Percentiles rank a stretch among this genome's conserved stretches.
Conservation (phyloP, 2,329 filamentous ascomycete genomes). For the Cytospora mali region DNA sequence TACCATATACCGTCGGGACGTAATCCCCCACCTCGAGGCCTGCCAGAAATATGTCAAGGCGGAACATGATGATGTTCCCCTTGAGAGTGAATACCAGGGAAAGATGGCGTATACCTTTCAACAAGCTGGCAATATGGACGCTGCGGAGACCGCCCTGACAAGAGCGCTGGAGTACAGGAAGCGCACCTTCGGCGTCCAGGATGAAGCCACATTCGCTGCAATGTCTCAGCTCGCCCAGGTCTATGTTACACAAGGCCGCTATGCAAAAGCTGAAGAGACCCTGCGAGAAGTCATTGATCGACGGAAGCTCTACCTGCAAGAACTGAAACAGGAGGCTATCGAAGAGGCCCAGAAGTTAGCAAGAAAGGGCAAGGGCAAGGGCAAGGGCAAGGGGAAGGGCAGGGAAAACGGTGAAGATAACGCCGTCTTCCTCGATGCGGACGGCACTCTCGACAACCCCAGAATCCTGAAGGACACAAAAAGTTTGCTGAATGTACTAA, state of each 20-base stretch:
- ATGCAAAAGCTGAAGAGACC: background rate
- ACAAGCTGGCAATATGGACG: background rate
- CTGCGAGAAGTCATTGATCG: slow-evolving; percentile 11
- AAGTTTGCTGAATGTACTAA: background rate
- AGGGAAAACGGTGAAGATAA: background rate
- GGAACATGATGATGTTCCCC: background rate
- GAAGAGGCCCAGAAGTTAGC: background rate
- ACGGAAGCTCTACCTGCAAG: background rate
- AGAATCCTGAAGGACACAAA: background rate
- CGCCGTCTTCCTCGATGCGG: background rate
- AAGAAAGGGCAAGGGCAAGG: too few species aligned
- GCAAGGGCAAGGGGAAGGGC: too few species aligned
- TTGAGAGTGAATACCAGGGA: slow-evolving; percentile 10
- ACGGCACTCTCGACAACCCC: background rate
- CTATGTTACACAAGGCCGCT: background rate
- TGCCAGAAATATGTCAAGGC: slow-evolving; percentile 1
- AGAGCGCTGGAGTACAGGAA: slow-evolving; percentile 6
- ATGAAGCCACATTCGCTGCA: background rate
- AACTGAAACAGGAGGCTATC: background rate
- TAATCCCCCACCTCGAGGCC: slow-evolving; percentile 5
- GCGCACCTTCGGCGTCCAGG: background rate
- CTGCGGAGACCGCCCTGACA: background rate
- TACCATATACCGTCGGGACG: background rate
- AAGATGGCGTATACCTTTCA: background rate
- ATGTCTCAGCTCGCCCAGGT: background rate